Evolutionary conservation across 305 asterid genomes (phyloP).

Genomic region (Caryopteris hybrid): DNA sequence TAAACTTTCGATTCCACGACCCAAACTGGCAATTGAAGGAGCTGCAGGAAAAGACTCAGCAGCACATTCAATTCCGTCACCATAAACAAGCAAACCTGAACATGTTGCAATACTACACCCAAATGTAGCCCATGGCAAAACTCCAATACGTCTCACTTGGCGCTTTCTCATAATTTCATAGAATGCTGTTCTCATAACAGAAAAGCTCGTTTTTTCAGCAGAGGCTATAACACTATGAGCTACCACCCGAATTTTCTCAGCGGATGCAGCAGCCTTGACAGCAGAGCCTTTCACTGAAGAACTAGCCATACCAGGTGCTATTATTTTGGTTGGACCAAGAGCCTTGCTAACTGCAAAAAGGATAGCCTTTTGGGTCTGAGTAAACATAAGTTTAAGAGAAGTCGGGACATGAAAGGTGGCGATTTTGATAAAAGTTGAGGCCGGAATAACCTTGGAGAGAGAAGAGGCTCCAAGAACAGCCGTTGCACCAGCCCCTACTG

Average conservation of each 20-base stretch:
- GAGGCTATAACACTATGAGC: constrained; percentile 79
- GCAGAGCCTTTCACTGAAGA: constrained; percentile 50
- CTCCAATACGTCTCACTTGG: constrained; percentile 46
- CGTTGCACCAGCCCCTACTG: constrained; percentile 95
- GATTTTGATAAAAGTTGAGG: constrained; percentile 58
- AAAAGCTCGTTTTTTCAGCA: constrained; percentile 78
- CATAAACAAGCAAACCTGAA: constrained; percentile 57
- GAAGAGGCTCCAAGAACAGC: constrained; percentile 82
- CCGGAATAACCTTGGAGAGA: constrained; percentile 75
- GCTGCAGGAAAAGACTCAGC: constrained; percentile 84
- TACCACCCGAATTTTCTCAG: constrained; percentile 75
- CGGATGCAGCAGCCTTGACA: constrained; percentile 56
- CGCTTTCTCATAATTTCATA: constrained; percentile 89
- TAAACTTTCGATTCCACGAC: constrained; percentile 76
- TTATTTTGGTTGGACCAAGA: constrained; percentile 49
- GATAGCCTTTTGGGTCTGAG: constrained; percentile 69
- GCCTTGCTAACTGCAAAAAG: constrained; percentile 53
- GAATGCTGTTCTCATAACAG: constrained; percentile 83
- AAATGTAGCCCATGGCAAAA: constrained; percentile 78
- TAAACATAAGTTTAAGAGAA: constrained; percentile 50
- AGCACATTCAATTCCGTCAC: constrained; percentile 93
- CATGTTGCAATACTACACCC: constrained; percentile 85
- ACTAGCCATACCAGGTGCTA: constrained; percentile 47
- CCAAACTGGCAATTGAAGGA: constrained; percentile 84
- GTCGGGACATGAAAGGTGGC: constrained; percentile 66